Evolutionary conservation across 2,329 filamentous ascomycete genomes (phyloP).

Genomic region (Pyrenophora seminiperda): DNA sequence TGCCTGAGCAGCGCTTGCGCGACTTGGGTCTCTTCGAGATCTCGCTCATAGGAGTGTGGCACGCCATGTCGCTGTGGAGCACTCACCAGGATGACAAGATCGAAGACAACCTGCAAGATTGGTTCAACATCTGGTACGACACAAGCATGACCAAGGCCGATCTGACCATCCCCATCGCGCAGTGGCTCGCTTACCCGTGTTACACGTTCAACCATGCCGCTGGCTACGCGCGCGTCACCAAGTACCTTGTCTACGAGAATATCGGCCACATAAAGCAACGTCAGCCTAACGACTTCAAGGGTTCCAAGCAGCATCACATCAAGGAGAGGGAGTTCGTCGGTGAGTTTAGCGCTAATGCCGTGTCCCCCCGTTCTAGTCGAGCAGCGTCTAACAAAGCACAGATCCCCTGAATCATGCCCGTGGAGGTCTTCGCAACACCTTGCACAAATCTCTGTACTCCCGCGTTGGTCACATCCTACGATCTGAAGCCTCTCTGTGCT

Average conservation of each 20-base stretch:
- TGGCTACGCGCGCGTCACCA: conserved; percentile 35
- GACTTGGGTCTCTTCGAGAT: conserved; percentile 18
- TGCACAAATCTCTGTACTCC: conserved; percentile 22
- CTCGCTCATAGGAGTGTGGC: conserved; percentile 17
- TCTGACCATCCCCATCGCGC: conserved; percentile 10
- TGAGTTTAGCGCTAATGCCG: conserved; percentile 12
- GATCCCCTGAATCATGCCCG: conserved; percentile 30
- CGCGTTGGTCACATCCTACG: conserved; percentile 16
- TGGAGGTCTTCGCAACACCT: conserved; percentile 19
- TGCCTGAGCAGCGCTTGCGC: conserved; percentile 12
- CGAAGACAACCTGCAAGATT: conserved; percentile 10
- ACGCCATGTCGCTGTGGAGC: conserved; percentile 15
- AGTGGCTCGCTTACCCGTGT: conserved; percentile 34
- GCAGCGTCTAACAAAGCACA: conserved; percentile 3
- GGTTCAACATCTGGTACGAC: conserved; percentile 21
- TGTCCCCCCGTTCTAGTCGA: background rate
- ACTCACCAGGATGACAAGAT: conserved; percentile 4
- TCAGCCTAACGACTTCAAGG: conserved; percentile 28
- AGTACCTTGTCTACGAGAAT: conserved; percentile 40
- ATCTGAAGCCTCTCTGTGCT: conserved; percentile 10
- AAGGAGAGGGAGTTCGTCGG: conserved; percentile 24
- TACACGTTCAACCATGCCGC: conserved; percentile 35
- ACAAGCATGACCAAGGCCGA: conserved; percentile 4
- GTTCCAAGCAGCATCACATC: conserved; percentile 16
- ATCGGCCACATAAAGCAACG: conserved; percentile 34